Evolutionary conservation across 257 asterid species (phyloP), one percentile per base, ranked within the genome.

Genomic region (Coffea eugenioides): DNA sequence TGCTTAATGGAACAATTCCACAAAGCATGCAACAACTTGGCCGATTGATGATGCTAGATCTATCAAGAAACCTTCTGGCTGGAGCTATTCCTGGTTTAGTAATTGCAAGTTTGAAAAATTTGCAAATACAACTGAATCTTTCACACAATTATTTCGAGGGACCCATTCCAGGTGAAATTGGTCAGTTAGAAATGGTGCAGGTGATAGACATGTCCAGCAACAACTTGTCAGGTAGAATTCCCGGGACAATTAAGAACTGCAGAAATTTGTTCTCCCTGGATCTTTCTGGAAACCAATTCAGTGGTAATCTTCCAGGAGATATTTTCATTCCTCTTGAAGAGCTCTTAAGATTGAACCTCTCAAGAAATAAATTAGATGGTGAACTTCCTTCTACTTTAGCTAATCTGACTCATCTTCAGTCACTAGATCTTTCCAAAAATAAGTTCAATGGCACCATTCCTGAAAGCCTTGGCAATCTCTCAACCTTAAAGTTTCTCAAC

Each of bases 131-230:
- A 78, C 82, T 94, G 78, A 94, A 92, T 61, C 85, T 92, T 77
- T 94, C 98, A 8, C 81, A 89, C 85, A 94, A 94, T 62, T 23
- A 61, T 72, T 69, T 94, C 36, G 73, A 83, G 12, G 97, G 94
- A 75, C 77, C 83, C 69, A 85, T 94, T 85, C 97, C 97, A 12
- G 76, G 80, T 21, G 97, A 91, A 77, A 73, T 94, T 25, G 91
- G 93, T 27, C 67, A 25, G 85, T 80, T 92, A 43, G 88, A 85
- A 80, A 94, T 94, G 98, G 92, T 92, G 31, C 97, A 94, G 80
- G 91, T 52, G 57, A 91, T 92, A 14, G 93, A 92, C 71, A 3
- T 94, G 49, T 92, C 98, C 8, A 84, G 84, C 79, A 94, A 94
- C 72, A 83, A 85, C 69, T 36, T 94, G 31, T 88, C 97, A 2